A percentile compares a stretch with the other conserved stretches of the same genome.
These are phyloP conservation scores for Trichosphaerium sp. DNA, from an alignment of 78 protist species.

Conservation along the genomic window DNA sequence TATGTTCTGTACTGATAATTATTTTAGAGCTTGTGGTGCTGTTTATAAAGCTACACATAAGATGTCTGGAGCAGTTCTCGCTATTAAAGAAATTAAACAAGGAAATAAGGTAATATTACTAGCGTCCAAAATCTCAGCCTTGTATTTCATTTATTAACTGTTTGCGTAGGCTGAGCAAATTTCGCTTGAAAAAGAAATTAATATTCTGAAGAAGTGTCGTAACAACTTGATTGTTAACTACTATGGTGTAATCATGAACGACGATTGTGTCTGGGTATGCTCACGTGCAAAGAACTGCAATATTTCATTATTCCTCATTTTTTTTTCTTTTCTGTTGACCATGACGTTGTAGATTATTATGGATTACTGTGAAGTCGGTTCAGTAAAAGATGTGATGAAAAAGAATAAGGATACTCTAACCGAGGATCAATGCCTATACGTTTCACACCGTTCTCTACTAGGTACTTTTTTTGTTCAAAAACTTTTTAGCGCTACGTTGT, in stretches of 20 bases:
- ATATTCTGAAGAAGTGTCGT: slow-evolving; percentile 41
- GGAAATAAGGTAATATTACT: too few species aligned
- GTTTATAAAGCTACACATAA: slow-evolving; percentile 3
- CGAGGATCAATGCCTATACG: slow-evolving; percentile 37
- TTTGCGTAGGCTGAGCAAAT: too few species aligned
- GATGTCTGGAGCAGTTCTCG: background rate
- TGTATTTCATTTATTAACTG: too few species aligned
- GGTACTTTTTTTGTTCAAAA: background rate
- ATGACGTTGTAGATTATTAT: slow-evolving; percentile 67
- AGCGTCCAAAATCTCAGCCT: too few species aligned
- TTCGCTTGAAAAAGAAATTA: slow-evolving; percentile 33
- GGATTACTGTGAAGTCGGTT: slow-evolving; percentile 73
- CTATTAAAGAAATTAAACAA: slow-evolving; percentile 6
- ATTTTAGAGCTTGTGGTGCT: slow-evolving; percentile 4
- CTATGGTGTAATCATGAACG: slow-evolving; percentile 25
- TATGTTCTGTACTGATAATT: too few species aligned
- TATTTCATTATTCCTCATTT: background rate
- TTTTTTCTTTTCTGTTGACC: too few species aligned
- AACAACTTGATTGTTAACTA: slow-evolving; percentile 36
- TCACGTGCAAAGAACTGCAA: slow-evolving; percentile 42
- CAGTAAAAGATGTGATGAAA: slow-evolving; percentile 53
- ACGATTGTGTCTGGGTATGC: slow-evolving; percentile 22
- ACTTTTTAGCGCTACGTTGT: background rate
- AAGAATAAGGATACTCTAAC: slow-evolving; percentile 16
- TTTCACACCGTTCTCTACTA: slow-evolving; percentile 16